A percentile compares a stretch with the other conserved stretches of the same genome.
Evolutionary conservation across 106 monocot genomes (phyloP).

Genomic region (Dendrobium nobile): DNA sequence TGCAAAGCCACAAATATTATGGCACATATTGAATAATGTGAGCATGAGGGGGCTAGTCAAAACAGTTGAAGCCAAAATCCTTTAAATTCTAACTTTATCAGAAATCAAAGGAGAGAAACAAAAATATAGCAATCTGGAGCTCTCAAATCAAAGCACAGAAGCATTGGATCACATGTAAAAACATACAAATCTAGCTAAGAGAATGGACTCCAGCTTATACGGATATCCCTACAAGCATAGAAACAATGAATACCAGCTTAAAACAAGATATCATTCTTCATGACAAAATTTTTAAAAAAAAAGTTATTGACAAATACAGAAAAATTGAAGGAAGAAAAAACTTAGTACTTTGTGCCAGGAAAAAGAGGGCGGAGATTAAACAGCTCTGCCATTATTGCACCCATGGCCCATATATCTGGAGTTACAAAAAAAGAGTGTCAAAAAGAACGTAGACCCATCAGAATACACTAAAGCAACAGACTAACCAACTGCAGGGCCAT

Average conservation of each 20-base stretch:
- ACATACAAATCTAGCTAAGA: too few species aligned
- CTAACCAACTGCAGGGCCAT: slow-evolving; percentile 81
- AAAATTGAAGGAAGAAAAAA: background rate
- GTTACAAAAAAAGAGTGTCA: background rate
- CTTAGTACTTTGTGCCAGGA: slow-evolving; percentile 81
- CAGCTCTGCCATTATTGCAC: slow-evolving; percentile 96
- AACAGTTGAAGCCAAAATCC: too few species aligned
- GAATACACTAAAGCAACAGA: background rate
- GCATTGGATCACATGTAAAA: too few species aligned
- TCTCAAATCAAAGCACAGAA: too few species aligned
- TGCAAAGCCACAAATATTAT: background rate
- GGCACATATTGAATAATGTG: background rate
- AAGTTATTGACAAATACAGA: background rate
- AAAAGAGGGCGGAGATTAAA: slow-evolving; percentile 94
- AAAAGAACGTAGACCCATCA: background rate
- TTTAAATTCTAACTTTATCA: too few species aligned
- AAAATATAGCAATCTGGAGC: too few species aligned
- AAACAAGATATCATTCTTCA: background rate
- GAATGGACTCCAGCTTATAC: too few species aligned
- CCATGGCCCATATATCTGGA: slow-evolving; percentile 99
- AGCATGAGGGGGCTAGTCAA: background rate
- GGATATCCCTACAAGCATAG: background rate
- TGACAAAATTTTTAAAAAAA: background rate
- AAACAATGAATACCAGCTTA: slow-evolving; percentile 1
- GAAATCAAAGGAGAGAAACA: too few species aligned